Evolutionary conservation across 2,329 filamentous ascomycete genomes (phyloP), one percentile per base, ranked within the genome.

Genomic region (Annulohypoxylon truncatum): DNA sequence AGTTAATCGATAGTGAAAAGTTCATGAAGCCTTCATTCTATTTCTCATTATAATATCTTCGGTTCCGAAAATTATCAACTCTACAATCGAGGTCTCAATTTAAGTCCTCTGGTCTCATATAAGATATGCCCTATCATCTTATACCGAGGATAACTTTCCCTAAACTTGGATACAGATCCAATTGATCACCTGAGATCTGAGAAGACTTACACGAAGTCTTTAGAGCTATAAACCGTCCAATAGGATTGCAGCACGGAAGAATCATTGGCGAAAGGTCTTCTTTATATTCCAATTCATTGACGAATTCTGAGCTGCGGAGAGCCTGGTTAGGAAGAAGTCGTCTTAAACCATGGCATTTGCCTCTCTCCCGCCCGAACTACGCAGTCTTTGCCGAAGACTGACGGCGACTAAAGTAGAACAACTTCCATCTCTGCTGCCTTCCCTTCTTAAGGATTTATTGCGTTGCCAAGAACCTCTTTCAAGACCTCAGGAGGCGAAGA

Each of bases 401-500:
- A 89, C 90, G 1, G 89, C 91, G 0, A 90, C 91, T 9, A 85
- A 92, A 0, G 84, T 87, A n/a, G 82, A 88, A 48, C 89, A 95
- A 69, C 88, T 97, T 4, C 92, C 93, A 61, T 85, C 87, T 57
- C 84, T 94, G 52, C 86, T 92, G 64, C 89, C 92, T 29, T 87
- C 88, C 65, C 87, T 97, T 68, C 87, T 87, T 61, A 82, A 81
- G 73, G 84, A 89, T 77, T 79, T 89, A 33, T 77, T 86, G 59
- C 84, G 85, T 56, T 90, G 87, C 75, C 83, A 83, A 64, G 80
- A 80, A 35, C 77, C 91, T 26, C 82, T 97, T 33, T 92, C 92
- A 3, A 81, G 85, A 4, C 80, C 89, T 6, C 85, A 87, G 29
- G 87, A 89, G 57, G 82, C 86, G 64, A 85, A 87, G 59, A 80